Evolutionary conservation across 768 basidiomycete species (phyloP), one percentile per base, ranked within the genome.

Genomic region (Lyophyllum decastes): DNA sequence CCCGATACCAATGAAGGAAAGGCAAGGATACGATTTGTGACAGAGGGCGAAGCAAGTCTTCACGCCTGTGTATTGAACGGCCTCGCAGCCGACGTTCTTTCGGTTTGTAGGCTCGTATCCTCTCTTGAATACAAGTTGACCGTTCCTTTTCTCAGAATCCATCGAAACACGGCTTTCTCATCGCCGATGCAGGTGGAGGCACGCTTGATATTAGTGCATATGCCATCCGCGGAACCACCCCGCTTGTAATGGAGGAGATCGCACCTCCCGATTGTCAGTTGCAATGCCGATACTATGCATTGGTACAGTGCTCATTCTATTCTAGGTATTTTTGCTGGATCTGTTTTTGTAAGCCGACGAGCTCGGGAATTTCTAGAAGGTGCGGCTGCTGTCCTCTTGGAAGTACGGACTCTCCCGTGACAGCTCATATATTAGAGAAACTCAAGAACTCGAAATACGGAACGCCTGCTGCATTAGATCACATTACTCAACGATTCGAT

Each of bases 201-300:
- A 92, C 90, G 0, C 79, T 92, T 47, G 90, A 92, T 68, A 88
- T 92, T 63, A 89, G 88, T 60, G 86, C 90, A 4, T 92, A 92
- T 61, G 88, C 85, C 1, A 88, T 92, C 52, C 84, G 85, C 7
- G 86, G 80, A 49, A 85, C 86, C 2, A 70, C 78, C 24, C 90
- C 90, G 0, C 81, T 92, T 16, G 82, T 88, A 16, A 91, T 92
- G 63, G 90, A 92, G 67, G 90, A 92, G 72, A 85, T 91, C 62
- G 90, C 90, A 2, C 90, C 90, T 24, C 88, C 90, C 11, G 90
- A 92, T 70, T 92, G 90, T 88, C 60, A 58, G 84, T 73, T n/a
- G n/a, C n/a, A n/a, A n/a, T n/a, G n/a, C n/a, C 9, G 52, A 22
- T 24, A 55, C 22, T 33, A 16, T 45, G 30, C n/a, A n/a, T n/a